Evolutionary conservation across 176 grass and related monocot species (phyloP), one percentile per base, ranked within the genome.

Genomic region (Oryza meyeriana): DNA sequence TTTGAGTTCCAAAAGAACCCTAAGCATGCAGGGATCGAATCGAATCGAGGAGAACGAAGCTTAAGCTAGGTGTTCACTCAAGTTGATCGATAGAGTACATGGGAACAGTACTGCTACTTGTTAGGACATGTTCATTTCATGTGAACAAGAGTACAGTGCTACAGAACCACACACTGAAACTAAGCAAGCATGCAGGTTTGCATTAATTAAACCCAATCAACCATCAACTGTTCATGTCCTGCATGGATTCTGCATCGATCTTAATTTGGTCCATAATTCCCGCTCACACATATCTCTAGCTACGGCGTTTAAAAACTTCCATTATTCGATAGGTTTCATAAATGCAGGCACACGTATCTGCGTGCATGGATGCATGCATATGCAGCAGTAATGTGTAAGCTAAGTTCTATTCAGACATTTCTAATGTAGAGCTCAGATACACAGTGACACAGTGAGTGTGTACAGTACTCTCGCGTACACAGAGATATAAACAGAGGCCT

Each of bases 111-210:
- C n/a, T n/a, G n/a, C n/a, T n/a, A n/a, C 27, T 20, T 71, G 16
- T 32, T 61, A 32, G 16, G 13, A 20, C 29, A 40, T 38, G 28
- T 25, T 76, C 36, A 81, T 81, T 87, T 76, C 85, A 75, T 75
- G 71, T 81, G 47, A 42, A 6, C 69, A 72, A 57, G 29, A 55
- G 27, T 32, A 61, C 68, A 18, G 7, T 39, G 79, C 76, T 55
- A 31, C 66, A 12, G 4, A 12, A 42, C 66, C 32, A 18, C 12
- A 5, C 12, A 36, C 25, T 8, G 61, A 26, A n/a, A 74, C 40
- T 10, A 58, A 33, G 20, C 77, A 67, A 29, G 26, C 42, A 79
- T 24, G 50, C 50, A 55, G 50, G 48, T 1, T 52, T 52, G 48
- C 48, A 55, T 55, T 55, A 55, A 8, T 55, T 55, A 55, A 22